Evolutionary conservation across 768 basidiomycete genomes (phyloP), one percentile per base, ranked within the genome.

Genomic region (Phlegmacium glaucopus): DNA sequence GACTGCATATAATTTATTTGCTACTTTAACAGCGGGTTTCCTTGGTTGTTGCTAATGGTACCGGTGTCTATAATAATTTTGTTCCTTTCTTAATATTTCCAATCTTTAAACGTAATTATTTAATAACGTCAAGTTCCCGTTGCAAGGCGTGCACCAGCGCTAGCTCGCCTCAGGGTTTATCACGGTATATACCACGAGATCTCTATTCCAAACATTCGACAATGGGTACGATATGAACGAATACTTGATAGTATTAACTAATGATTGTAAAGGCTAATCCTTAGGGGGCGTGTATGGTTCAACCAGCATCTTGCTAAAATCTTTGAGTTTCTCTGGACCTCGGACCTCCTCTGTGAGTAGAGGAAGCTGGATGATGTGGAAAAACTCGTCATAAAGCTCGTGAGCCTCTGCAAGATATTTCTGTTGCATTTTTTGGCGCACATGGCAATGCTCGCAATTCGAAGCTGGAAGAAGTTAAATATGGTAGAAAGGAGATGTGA

Each of bases 391-490:
- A 63, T 96, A 96, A 41, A 98, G 84, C 62, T 97, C 95, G 68
- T 96, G 91, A 12, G 95, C 94, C 70, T 98, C 96, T 40, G 76
- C 78, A 16, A 99, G 81, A 66, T 99, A 99, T 67, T 96, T 97
- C 69, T 96, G 94, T 69, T 98, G 94, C 95, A 98, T 98, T 71
- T 86, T 88, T 67, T 91, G 85, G 50, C 96, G 82, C 15, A 97
- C 94, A 44, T 78, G 76, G 68, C 96, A 99, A 66, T 98, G 95
- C 56, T 94, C 91, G 68, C 96, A 99, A 61, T 89, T 89, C 27
- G 94, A 90, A 34, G 76, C 94, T 94, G 63, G 5, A 28, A 28
- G 13, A 45, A 16, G 28, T 44, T 35, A 39, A 38, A 30, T 25
- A 49, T 22, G 25, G 32, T 29, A 3, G 13, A 26, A 50, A 41